Evolutionary conservation across 208 protist species (phyloP).

Genomic region (Tetramitus jugosus): DNA sequence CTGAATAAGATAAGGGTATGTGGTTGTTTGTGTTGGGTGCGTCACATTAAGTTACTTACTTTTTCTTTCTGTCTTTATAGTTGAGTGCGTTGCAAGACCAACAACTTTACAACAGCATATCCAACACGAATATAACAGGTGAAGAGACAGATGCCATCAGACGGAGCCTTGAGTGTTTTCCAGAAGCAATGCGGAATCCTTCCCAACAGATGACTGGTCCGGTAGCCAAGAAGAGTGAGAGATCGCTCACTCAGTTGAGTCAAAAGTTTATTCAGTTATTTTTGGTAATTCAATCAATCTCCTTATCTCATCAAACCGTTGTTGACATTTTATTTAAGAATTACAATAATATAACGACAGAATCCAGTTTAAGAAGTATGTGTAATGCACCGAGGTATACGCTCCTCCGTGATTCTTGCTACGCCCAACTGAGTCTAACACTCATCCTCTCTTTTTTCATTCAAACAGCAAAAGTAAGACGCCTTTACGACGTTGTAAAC

Average conservation of each 20-base stretch:
- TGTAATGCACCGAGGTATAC: not conserved
- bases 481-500: slow-evolving; percentile 10
- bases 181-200: not conserved
- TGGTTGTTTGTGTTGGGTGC: not conserved
- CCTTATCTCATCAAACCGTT: not conserved
- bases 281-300: not conserved
- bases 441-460: not conserved
- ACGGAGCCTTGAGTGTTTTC: not conserved
- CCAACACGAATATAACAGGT: not conserved
- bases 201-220: not conserved
- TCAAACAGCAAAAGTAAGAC: not conserved
- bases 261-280: not conserved
- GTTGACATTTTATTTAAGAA: not conserved
- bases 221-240: not conserved
- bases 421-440: not conserved
- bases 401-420: too few relatives aligned
- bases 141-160: not conserved
- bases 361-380: not conserved
- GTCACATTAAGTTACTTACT: too few relatives aligned
- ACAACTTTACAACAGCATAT: not conserved
- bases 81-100: not conserved
- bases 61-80: not conserved
- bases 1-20: not conserved
- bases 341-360: not conserved
- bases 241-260: not conserved